These are phyloP conservation scores for Cucumis hystrix DNA, from an alignment of 306 rosid species.

Conservation along the genomic window DNA sequence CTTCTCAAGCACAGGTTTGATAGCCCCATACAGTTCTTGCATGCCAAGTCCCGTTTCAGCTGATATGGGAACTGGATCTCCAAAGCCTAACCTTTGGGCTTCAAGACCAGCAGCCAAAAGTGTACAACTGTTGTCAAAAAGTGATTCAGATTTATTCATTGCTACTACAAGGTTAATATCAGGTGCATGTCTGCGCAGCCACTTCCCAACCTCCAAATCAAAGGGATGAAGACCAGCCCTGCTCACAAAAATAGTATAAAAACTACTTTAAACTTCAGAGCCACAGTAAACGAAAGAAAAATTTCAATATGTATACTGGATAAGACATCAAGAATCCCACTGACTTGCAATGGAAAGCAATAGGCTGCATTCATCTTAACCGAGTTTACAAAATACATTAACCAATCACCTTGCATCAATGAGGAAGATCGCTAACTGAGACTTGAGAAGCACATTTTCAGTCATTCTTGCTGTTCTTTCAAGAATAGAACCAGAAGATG, in stretches of 20 bases:
- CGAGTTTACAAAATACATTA: neutral
- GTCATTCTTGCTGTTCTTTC: constrained; percentile 79
- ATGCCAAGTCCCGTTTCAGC: constrained; percentile 93
- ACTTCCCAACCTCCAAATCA: constrained; percentile 80
- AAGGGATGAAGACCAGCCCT: constrained; percentile 87
- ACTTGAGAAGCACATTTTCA: constrained; percentile 41
- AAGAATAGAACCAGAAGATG: constrained; percentile 72
- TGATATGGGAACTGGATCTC: constrained; percentile 88
- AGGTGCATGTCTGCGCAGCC: constrained; percentile 71
- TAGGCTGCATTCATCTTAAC: neutral
- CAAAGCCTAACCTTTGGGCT: constrained; percentile 67
- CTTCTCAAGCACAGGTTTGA: constrained; percentile 66
- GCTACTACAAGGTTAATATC: constrained; percentile 58
- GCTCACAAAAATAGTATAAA: constrained; percentile 8
- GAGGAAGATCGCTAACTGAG: constrained; percentile 65
- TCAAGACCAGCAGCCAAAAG: constrained; percentile 50
- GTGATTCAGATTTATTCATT: constrained; percentile 77
- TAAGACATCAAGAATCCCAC: neutral
- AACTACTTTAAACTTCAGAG: neutral
- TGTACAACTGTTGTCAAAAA: constrained; percentile 40
- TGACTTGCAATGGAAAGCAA: neutral
- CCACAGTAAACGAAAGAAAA: neutral
- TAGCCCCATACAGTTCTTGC: constrained; percentile 54
- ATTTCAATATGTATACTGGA: neutral
- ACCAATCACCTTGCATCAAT: constrained; percentile 55